phyloP scores from a whole-genome alignment of 345 rosid species.

The Eucalyptus erythrocorys region DNA sequence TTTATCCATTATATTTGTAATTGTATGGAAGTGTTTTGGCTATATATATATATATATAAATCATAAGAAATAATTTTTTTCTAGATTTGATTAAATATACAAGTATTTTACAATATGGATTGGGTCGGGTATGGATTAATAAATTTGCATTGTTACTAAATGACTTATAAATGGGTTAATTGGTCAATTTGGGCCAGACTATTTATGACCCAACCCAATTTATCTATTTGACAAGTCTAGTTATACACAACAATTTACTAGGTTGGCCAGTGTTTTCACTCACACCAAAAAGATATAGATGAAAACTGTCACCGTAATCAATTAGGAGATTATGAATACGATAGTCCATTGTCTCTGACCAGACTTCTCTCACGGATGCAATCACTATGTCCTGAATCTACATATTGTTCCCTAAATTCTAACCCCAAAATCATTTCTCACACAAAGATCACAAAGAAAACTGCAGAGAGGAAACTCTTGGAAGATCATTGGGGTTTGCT shows the following conservation, averaged over 20 bases:
- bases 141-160: too few relatives aligned
- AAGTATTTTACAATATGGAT: too few relatives aligned
- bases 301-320: not conserved
- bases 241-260: too few relatives aligned
- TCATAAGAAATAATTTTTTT: too few relatives aligned
- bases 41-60: too few relatives aligned
- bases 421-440: not conserved
- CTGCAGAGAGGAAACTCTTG: not conserved
- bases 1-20: too few relatives aligned
- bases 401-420: not conserved
- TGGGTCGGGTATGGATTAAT: accelerated
- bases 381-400: not conserved
- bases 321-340: not conserved
- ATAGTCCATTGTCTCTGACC: not conserved
- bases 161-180: too few relatives aligned
- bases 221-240: too few relatives aligned
- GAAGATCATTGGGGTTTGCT: not conserved
- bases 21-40: too few relatives aligned
- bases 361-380: not conserved
- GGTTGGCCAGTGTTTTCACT: not conserved
- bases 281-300: not conserved
- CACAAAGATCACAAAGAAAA: not conserved
- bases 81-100: too few relatives aligned
- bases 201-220: too few relatives aligned
- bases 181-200: too few relatives aligned